Base-by-base conservation (phyloP, 140 eudicot genomes). In the Flaveria floridana region DNA sequence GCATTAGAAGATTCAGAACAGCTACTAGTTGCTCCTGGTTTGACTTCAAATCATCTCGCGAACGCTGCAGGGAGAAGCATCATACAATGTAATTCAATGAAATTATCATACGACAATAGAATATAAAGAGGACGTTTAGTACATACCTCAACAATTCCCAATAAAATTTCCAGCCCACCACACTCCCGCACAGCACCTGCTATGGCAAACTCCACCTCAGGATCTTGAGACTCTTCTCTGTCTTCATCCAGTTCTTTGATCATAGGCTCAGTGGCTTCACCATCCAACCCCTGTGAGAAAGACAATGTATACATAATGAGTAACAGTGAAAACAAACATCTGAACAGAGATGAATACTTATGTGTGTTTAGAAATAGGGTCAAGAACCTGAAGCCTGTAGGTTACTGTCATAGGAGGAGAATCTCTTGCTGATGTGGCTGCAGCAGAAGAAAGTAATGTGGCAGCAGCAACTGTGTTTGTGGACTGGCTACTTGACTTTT, bases 261-360 rank as follows among this genome's bases (percentile, higher is more conserved):
- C 99, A 95, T 95, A 69, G 96, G 97, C 78, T 95, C 99, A 7
- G 99, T 95, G 66, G 99, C 99, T 85, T 95, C 99, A 71, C 99
- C 99, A 77, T 95, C 99, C 82, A 95, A 83, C 16, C 99, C 99
- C 99, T 95, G 84, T 28, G 58, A 80, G 47, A 67, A 21, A 51
- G 28, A 58, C 59, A 69, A 65, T 44, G 16, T 39, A 64, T 70
- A 67, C 55, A 74, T 18, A 34, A 63, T 56, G 46, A 70, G 66
- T 20, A 80, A 66, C 52, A 39, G 51, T 72, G 48, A 44, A 76
- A 66, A 20, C 21, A 78, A 68, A 52, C 21, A 72, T 25, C 53
- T 63, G 23, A 47, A 26, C 19, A 2, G 50, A 75, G 19, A 57
- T 18, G 62, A 23, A 75, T 26, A 34, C 42, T 55, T 7, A 2